These are phyloP conservation scores for Chloris gayana DNA, from an alignment of 176 grass and related monocot species.

Conservation along the genomic window DNA sequence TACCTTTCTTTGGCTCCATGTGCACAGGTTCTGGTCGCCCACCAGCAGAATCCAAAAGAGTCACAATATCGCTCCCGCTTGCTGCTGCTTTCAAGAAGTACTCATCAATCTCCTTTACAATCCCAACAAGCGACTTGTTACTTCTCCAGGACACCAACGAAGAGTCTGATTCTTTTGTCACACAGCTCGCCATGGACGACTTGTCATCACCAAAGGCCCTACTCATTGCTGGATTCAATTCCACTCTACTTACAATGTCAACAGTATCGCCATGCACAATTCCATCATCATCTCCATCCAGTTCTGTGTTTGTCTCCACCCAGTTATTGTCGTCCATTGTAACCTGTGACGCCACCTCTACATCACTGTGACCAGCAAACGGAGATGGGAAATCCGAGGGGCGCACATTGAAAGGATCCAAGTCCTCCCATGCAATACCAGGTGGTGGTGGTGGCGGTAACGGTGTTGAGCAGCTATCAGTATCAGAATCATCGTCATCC, in stretches of 20 bases:
- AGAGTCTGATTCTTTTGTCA: slow-evolving; percentile 72
- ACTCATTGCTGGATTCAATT: slow-evolving; percentile 29
- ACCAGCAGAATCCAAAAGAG: slow-evolving; percentile 74
- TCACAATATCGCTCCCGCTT: slow-evolving; percentile 71
- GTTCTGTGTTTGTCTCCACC: slow-evolving; percentile 68
- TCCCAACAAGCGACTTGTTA: slow-evolving; percentile 63
- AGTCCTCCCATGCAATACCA: slow-evolving; percentile 60
- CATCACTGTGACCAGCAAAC: slow-evolving; percentile 45
- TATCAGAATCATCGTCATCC: slow-evolving; percentile 58
- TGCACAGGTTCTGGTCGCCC: slow-evolving; percentile 51
- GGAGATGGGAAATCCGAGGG: slow-evolving; percentile 52
- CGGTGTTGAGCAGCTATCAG: slow-evolving; percentile 74
- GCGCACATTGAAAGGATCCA: slow-evolving; percentile 58
- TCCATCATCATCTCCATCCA: slow-evolving; percentile 61
- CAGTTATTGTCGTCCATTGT: slow-evolving; percentile 64
- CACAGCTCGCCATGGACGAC: slow-evolving; percentile 56
- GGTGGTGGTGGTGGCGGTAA: slow-evolving; percentile 62
- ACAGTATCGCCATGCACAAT: slow-evolving; percentile 32
- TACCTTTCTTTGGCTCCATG: slow-evolving; percentile 74
- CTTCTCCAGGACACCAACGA: slow-evolving; percentile 45
- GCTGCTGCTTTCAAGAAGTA: slow-evolving; percentile 96
- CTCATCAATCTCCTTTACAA: slow-evolving; percentile 89
- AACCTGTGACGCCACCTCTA: slow-evolving; percentile 45
- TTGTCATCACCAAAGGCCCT: slow-evolving; percentile 60
- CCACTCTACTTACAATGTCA: slow-evolving; percentile 31